phyloP scores from a whole-genome alignment of 2,329 filamentous ascomycete genomes.

The Aureobasidium sp. region DNA sequence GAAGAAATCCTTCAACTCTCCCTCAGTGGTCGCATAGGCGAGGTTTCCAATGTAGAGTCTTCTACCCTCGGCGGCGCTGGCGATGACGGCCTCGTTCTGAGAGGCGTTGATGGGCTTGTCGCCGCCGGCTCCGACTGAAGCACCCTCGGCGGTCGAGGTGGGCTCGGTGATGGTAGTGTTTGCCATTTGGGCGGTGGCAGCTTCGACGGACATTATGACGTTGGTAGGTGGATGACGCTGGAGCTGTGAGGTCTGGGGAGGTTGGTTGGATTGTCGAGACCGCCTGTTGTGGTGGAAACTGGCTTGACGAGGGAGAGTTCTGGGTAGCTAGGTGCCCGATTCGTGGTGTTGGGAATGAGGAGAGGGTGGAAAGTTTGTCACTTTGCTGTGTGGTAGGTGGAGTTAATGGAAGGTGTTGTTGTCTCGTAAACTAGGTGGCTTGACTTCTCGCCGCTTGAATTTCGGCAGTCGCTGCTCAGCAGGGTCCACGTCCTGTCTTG shows the following conservation, averaged over 20 bases:
- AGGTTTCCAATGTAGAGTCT: conserved; percentile 99
- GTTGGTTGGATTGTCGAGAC: conserved; percentile 35
- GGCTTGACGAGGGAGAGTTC: conserved; percentile 44
- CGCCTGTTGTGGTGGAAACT: conserved; percentile 40
- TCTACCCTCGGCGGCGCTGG: conserved; percentile 96
- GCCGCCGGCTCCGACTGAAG: conserved; percentile 38
- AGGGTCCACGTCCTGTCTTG: conserved; percentile 6
- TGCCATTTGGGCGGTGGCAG: conserved; percentile 65
- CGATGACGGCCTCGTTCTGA: conserved; percentile 83
- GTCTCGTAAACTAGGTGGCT: conserved; percentile 14
- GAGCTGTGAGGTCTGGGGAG: conserved; percentile 28
- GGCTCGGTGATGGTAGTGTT: conserved; percentile 55
- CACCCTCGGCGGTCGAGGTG: conserved; percentile 47
- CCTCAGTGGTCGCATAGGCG: conserved; percentile 99
- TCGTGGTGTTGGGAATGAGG: conserved; percentile 15
- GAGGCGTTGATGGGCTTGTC: conserved; percentile 62
- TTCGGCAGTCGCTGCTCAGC: conserved; percentile 10
- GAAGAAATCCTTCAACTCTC: conserved; percentile 99
- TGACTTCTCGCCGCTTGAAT: conserved; percentile 18
- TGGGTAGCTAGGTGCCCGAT: conserved; percentile 43
- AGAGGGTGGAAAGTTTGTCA: neutral
- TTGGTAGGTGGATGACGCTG: conserved; percentile 49
- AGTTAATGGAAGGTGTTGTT: conserved; percentile 10
- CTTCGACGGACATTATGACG: conserved; percentile 83
- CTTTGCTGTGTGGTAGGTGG: conserved; percentile 17